phyloP scores from a whole-genome alignment of 768 basidiomycete genomes.

The Russula compacta region DNA sequence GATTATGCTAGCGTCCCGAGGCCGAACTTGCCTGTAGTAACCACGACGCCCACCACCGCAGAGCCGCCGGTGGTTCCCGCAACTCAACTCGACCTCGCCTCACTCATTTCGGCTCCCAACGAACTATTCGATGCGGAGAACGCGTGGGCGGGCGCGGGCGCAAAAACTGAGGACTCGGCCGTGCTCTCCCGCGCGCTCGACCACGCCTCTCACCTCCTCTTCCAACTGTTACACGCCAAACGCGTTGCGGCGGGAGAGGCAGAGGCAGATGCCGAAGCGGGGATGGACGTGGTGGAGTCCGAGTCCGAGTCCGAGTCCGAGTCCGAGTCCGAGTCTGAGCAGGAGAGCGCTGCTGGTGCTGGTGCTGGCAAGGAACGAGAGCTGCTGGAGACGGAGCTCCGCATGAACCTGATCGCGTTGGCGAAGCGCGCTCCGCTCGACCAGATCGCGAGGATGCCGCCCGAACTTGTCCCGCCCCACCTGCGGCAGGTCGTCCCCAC shows the following conservation, averaged over 20 bases:
- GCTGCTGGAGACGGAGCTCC: slow-evolving; percentile 43
- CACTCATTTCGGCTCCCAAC: slow-evolving; percentile 33
- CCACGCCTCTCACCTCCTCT: slow-evolving; percentile 46
- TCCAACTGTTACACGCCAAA: slow-evolving; percentile 27
- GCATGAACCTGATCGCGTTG: slow-evolving; percentile 67
- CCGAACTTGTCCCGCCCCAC: slow-evolving; percentile 18
- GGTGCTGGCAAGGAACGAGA: slow-evolving; percentile 36
- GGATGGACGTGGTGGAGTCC: neutral
- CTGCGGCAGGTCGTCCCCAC: slow-evolving; percentile 18
- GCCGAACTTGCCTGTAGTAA: neutral
- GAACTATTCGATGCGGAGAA: slow-evolving; percentile 34
- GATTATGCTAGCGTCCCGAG: neutral
- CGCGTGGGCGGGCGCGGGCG: slow-evolving; percentile 27
- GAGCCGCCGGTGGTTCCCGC: neutral
- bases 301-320: too few species aligned
- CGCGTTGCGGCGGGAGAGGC: slow-evolving; percentile 6
- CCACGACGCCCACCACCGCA: neutral
- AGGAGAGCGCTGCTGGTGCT: neutral
- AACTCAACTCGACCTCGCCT: slow-evolving; percentile 32
- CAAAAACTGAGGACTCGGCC: slow-evolving; percentile 32
- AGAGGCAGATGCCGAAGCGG: neutral
- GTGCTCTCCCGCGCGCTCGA: slow-evolving; percentile 49
- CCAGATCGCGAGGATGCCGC: slow-evolving; percentile 18
- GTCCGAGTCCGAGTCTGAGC: too few species aligned
- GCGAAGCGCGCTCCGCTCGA: slow-evolving; percentile 72